Percentiles rank a stretch among this genome's conserved stretches.
Evolutionary conservation across 2,329 filamentous ascomycete species (phyloP).

Genomic region (Trichophyton rubrum): DNA sequence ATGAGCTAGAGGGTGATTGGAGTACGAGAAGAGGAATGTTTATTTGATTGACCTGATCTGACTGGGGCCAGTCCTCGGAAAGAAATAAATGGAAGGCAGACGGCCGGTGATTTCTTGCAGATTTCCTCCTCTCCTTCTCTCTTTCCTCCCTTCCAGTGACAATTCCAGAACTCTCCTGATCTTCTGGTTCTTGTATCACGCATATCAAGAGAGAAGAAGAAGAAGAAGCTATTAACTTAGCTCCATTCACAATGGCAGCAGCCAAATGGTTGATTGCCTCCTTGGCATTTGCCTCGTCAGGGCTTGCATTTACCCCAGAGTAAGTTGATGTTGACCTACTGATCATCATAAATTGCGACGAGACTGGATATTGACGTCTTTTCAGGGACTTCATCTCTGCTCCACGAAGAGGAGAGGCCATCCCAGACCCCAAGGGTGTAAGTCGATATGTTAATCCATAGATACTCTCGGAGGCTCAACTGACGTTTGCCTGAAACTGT

Average conservation of each 20-base stretch:
- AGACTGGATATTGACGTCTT: neutral
- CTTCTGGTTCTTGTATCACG: conserved; percentile 4
- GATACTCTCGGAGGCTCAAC: neutral
- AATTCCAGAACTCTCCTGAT: conserved; percentile 1
- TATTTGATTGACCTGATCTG: neutral
- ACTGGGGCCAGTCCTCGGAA: neutral
- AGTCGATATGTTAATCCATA: conserved; percentile 12
- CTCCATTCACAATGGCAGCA: conserved; percentile 11
- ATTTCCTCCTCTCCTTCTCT: neutral
- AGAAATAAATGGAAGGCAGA: neutral
- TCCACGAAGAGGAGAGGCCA: conserved; percentile 25
- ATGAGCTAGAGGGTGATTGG: neutral
- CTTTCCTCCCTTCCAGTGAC: neutral
- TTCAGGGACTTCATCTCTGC: conserved; percentile 26
- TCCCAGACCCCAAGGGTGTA: conserved; percentile 31
- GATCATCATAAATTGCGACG: neutral
- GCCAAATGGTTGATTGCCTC: conserved; percentile 16
- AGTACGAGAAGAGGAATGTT: neutral
- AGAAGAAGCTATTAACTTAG: conserved; percentile 5
- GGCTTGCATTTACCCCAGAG: conserved; percentile 18
- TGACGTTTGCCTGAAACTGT: neutral
- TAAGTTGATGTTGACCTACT: conserved; percentile 9
- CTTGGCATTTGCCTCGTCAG: conserved; percentile 16
- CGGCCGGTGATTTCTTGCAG: neutral
- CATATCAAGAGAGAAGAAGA: neutral